These are phyloP conservation scores for Beauveria scarabaeidicola DNA, from an alignment of 2,329 filamentous ascomycete genomes.

Conservation along the genomic window DNA sequence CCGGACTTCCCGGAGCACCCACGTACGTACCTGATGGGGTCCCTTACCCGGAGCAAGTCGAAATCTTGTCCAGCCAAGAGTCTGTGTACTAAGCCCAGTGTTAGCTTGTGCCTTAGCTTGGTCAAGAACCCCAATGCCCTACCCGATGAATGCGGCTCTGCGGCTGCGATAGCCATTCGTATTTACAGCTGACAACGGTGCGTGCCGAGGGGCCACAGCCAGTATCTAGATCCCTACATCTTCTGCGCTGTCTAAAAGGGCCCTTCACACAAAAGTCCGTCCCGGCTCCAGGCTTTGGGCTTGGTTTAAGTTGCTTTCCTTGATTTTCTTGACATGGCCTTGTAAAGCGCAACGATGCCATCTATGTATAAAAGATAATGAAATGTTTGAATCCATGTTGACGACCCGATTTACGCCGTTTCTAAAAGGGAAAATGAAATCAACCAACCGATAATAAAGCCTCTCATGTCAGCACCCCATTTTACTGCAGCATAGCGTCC, in stretches of 20 bases:
- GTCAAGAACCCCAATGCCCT: background rate
- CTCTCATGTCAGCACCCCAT: background rate
- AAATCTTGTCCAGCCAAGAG: background rate
- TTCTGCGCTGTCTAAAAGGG: background rate
- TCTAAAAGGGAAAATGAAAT: background rate
- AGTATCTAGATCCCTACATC: background rate
- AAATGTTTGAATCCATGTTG: background rate
- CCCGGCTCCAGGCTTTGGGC: background rate
- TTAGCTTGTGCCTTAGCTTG: background rate
- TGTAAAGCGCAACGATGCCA: background rate
- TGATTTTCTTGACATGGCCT: background rate
- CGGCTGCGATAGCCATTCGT: background rate
- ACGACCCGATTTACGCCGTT: conserved; percentile 19
- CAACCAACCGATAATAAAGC: background rate
- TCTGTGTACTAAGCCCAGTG: background rate
- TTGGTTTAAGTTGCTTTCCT: background rate
- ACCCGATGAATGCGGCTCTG: conserved; percentile 2
- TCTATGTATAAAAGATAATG: background rate
- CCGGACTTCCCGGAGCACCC: conserved; percentile 1
- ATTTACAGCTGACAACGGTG: background rate
- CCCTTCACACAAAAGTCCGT: background rate
- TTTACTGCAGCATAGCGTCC: conserved; percentile 81
- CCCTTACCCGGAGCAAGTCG: background rate
- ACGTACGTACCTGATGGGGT: background rate
- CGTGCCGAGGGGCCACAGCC: background rate